Evolutionary conservation across 495 filamentous ascomycete species (phyloP), one percentile per base, ranked within the genome.

Genomic region (Penicillium goetzii): DNA sequence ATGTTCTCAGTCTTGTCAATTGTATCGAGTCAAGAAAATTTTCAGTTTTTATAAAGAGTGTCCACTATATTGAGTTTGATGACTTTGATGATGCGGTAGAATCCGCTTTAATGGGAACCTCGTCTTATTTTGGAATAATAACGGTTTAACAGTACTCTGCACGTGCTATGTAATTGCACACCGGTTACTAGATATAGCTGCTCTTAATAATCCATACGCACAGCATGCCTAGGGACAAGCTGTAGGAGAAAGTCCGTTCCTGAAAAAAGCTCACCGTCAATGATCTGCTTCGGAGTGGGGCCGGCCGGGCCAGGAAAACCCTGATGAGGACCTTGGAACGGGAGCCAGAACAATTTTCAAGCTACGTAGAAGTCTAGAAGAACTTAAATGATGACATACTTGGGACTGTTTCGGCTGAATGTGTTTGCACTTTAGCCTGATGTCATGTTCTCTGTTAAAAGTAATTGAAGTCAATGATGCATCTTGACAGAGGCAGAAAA

Each of bases 241-340:
- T 40, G 32, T 34, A 67, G 60, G 64, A 70, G 54, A 60, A 56
- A 58, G 33, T 60, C 49, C 56, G 56, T 58, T 60, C 34, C 56
- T 41, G 56, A 60, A 58, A 63, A 55, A 56, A 59, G 32, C 38
- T 68, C 60, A 64, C 54, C 59, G 58, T 65, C 58, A 38, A 63
- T 67, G 65, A 73, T 71, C 65, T 64, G 47, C 64, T 63, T n/a
- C 45, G 11, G 43, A 40, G 63, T 63, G 69, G 69, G 66, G 59
- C 66, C 47, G 56, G 40, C 19, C 56, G 25, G 19, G 8, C 56
- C 23, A 54, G 43, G 51, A 64, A 67, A 59, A 57, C 41, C 56
- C 56, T 65, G 61, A 43, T 45, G 43, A 62, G 61, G 58, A 67
- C 67, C 66, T 69, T 63, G 63, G 41, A 25, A 25, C 11, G 10